Evolutionary conservation across 306 rosid genomes (phyloP).

Genomic region (Luffa aegyptiaca): DNA sequence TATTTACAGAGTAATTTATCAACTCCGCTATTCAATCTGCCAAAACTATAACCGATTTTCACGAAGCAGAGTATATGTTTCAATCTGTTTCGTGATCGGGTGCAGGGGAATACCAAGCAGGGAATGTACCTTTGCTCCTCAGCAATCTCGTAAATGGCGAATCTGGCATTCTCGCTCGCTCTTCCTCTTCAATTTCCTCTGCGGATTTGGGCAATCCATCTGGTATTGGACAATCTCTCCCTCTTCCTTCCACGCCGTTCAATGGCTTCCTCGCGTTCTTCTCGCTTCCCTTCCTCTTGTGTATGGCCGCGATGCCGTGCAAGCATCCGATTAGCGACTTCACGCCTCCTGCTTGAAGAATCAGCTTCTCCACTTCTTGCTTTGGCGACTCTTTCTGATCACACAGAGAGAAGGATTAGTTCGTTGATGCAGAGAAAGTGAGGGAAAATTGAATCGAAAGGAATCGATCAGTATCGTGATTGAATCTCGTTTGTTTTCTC

Average conservation of each 20-base stretch:
- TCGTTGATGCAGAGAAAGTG: background rate
- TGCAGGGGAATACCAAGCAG: conserved; percentile 73
- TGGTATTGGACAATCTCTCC: conserved; percentile 43
- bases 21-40: background rate
- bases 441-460: background rate
- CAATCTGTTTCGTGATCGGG: conserved; percentile 90
- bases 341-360: conserved; percentile 55
- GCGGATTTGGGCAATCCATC: conserved; percentile 82
- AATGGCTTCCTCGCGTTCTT: conserved; percentile 9
- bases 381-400: conserved; percentile 61
- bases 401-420: background rate
- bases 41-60: background rate
- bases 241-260: conserved; percentile 7
- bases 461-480: background rate
- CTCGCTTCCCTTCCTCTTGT: conserved; percentile 29
- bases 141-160: conserved; percentile 63
- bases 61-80: background rate
- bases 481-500: background rate
- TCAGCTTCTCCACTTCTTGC: conserved; percentile 61
- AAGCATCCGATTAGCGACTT: conserved; percentile 63
- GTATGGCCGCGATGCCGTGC: conserved; percentile 47
- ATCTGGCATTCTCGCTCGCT: conserved; percentile 58
- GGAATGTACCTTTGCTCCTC: conserved; percentile 54
- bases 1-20: background rate
- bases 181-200: conserved; percentile 66